A percentile compares a stretch with the other conserved stretches of the same genome.
Conservation (phyloP, 2,329 filamentous ascomycete species). For the Talaromyces sp. region DNA sequence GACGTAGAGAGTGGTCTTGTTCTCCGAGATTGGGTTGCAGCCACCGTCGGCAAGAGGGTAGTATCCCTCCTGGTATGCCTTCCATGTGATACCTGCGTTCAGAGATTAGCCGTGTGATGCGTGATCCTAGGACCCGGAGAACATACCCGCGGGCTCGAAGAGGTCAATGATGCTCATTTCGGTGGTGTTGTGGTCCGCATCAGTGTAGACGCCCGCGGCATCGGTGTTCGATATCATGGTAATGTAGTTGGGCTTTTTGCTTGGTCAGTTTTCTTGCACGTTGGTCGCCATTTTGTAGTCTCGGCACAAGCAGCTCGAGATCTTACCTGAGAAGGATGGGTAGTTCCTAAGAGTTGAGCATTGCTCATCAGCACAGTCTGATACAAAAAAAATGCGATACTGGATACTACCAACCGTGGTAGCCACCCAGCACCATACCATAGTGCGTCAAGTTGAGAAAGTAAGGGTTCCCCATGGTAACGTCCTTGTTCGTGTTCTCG, state of each 20-base stretch:
- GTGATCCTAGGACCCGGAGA: background rate
- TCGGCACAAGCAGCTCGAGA: too few species aligned
- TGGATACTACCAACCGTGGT: conserved; percentile 2
- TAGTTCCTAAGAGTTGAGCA: conserved; percentile 16
- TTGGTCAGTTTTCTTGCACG: background rate
- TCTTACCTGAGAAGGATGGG: conserved; percentile 19
- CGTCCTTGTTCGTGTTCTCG: conserved; percentile 23
- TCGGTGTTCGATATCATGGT: conserved; percentile 21
- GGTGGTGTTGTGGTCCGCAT: conserved; percentile 22
- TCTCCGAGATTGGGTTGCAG: conserved; percentile 20
- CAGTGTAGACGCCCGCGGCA: conserved; percentile 20
- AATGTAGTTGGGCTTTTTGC: conserved; percentile 22
- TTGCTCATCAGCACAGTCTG: too few species aligned
- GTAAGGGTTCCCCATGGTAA: conserved; percentile 18
- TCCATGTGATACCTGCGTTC: conserved; percentile 20
- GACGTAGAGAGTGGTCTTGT: conserved; percentile 20
- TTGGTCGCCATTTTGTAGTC: too few species aligned
- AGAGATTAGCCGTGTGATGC: background rate
- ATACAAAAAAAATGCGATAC: too few species aligned
- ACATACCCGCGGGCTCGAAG: conserved; percentile 21
- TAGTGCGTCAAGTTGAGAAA: conserved; percentile 19
- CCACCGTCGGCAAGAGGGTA: conserved; percentile 18
- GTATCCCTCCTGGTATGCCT: conserved; percentile 22
- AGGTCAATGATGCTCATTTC: conserved; percentile 21
- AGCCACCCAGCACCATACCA: conserved; percentile 15